phyloP scores from a whole-genome alignment of 108 stramenopile genomes.

The Aurantiochytrium sp. region DNA sequence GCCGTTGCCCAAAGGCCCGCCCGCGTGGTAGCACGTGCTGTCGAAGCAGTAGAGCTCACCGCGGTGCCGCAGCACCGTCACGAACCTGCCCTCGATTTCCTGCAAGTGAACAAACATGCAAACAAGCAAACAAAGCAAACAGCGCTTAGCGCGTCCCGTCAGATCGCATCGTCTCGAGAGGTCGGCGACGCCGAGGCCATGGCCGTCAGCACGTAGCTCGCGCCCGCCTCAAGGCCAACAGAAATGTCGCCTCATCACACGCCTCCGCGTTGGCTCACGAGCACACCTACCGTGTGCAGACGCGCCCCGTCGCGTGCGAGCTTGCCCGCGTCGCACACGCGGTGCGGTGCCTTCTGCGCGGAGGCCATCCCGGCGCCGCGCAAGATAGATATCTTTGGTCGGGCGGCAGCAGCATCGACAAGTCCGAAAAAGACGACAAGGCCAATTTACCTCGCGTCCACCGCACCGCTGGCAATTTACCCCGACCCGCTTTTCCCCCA shows the following conservation, averaged over 20 bases:
- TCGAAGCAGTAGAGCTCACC: slow-evolving; percentile 14
- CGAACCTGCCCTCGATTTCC: background rate
- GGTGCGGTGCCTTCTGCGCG: too few species aligned
- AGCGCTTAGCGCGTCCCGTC: background rate
- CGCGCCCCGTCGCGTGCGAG: background rate
- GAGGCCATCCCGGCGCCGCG: too few species aligned
- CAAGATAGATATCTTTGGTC: too few species aligned
- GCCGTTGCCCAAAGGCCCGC: background rate
- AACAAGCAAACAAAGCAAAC: background rate
- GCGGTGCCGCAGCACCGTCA: background rate
- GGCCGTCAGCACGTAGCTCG: background rate
- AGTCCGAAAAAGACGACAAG: too few species aligned
- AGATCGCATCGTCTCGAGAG: background rate
- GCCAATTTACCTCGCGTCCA: too few species aligned
- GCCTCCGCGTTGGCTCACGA: background rate
- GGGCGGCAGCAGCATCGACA: too few species aligned
- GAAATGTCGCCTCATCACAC: background rate
- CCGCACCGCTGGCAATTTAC: too few species aligned
- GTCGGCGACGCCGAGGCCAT: background rate
- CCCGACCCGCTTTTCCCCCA: too few species aligned
- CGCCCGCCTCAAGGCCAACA: too few species aligned
- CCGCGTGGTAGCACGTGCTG: slow-evolving; percentile 16
- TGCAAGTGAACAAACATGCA: background rate
- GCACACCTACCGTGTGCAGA: background rate
- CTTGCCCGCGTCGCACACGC: background rate